Evolutionary conservation across 164 flowering plant species (phyloP), one percentile per base, ranked within the genome.

Genomic region (Platanus orientalis): DNA sequence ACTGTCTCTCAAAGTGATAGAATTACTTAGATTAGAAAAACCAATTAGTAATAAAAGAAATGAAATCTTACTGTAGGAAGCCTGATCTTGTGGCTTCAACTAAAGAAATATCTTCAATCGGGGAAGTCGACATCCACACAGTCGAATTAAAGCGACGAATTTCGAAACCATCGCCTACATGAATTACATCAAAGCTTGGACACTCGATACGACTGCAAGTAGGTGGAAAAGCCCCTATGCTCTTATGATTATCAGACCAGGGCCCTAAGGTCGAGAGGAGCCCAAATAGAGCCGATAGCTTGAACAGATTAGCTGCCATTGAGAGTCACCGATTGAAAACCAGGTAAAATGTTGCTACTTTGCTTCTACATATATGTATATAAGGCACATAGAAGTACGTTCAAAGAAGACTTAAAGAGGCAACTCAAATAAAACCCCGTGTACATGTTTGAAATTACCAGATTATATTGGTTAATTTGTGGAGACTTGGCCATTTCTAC

Each of bases 161-260:
- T 49, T 93, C 97, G 49, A 67, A 93, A 32, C 84, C 94, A 68
- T 85, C 72, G 24, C 86, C 96, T 0, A 19, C 40, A 4, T 76
- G 67, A 57, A 85, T 52, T 23, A 83, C 72, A 26, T 81, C 89
- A 60, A 65, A 87, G 52, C 48, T 71, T 0, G 97, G 98, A 62
- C 97, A 93, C 78, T 93, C 98, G 24, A 93, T 93, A 21, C 88
- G 82, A 49, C 29, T 65, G 68, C 98, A 93, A 0, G 92, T 24
- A 0, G 90, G 83, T 0, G 92, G 89, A 49, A 57, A 57, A 24
- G 47, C 29, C 1, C 61, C 75, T 1, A 58, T 14, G 0, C 21
- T 53, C 50, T 25, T 23, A 28, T 16, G n/a, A 3, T 21, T 28
- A 13, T 40, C 28, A 24, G 58, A 34, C 59, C 63, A 21, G 6